phyloP scores from a whole-genome alignment of 805 yeast genomes.

The Myxozyma sirexii region DNA sequence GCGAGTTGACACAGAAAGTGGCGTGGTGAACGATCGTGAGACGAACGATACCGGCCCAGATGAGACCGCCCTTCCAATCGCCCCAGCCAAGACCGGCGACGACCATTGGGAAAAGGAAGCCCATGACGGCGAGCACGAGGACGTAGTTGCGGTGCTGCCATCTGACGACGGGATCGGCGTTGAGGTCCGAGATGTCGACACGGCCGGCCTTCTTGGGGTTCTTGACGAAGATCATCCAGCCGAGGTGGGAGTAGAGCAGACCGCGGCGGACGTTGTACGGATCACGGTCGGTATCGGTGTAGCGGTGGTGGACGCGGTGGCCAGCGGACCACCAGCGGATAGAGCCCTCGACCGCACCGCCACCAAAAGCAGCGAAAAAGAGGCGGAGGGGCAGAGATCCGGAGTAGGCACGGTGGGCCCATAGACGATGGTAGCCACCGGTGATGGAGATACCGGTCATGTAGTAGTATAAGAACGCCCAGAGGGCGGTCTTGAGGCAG shows the following conservation, averaged over 20 bases:
- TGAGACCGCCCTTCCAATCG: slow-evolving; percentile 73
- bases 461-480: slow-evolving; percentile 58
- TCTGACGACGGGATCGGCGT: slow-evolving; percentile 56
- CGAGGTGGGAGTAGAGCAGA: slow-evolving; percentile 78
- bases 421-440: slow-evolving; percentile 76
- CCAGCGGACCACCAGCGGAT: slow-evolving; percentile 77
- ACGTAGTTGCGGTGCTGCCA: slow-evolving; percentile 78
- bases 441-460: slow-evolving; percentile 73
- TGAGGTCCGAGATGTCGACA: slow-evolving; percentile 67
- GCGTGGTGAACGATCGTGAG: slow-evolving; percentile 77
- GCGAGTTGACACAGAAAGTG: slow-evolving; percentile 73
- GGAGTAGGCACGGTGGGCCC: slow-evolving; percentile 63
- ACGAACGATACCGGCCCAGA: slow-evolving; percentile 78
- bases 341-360: slow-evolving; percentile 76
- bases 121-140: slow-evolving; percentile 53
- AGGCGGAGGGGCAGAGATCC: slow-evolving; percentile 51
- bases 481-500: slow-evolving; percentile 53
- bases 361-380: slow-evolving; percentile 61
- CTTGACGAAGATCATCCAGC: slow-evolving; percentile 78
- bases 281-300: slow-evolving; percentile 83
- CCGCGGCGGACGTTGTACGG: slow-evolving; percentile 87
- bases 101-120: slow-evolving; percentile 64
- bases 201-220: slow-evolving; percentile 65
- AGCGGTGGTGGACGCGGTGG: slow-evolving; percentile 89
- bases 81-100: slow-evolving; percentile 70